Conservation (phyloP, 768 basidiomycete species). For the Gyrodon lividus region DNA sequence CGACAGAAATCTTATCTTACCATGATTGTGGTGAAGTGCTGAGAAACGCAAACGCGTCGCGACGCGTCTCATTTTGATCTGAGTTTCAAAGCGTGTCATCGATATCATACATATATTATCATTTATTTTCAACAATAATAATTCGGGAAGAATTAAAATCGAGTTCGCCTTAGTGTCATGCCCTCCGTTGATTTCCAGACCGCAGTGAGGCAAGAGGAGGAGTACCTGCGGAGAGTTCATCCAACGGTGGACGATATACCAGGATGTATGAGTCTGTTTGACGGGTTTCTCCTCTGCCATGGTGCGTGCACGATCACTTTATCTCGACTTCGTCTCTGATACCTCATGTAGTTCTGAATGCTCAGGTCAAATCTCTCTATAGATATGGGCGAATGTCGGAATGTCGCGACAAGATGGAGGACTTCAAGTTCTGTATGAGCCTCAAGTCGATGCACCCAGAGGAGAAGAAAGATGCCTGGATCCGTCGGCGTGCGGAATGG, state of each 20-base stretch:
- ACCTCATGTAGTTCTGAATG: conserved; percentile 57
- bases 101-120: not conserved
- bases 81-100: conserved; percentile 45
- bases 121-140: conserved; percentile 6
- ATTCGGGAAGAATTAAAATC: not conserved
- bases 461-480: conserved; percentile 79
- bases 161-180: conserved; percentile 19
- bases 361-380: conserved; percentile 84
- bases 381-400: conserved; percentile 73
- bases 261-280: conserved; percentile 73
- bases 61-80: conserved; percentile 42
- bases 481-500: conserved; percentile 86
- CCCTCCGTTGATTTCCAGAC: conserved; percentile 50
- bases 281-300: conserved; percentile 70
- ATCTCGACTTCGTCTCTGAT: conserved; percentile 11
- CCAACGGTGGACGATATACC: conserved; percentile 81
- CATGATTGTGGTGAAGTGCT: conserved; percentile 33
- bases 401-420: conserved; percentile 78
- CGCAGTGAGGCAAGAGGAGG: conserved; percentile 66
- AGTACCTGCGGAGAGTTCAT: conserved; percentile 60
- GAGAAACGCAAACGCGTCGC: conserved; percentile 40
- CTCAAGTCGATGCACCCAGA: conserved; percentile 77
- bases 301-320: conserved; percentile 37
- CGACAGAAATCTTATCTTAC: conserved; percentile 26
- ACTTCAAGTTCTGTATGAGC: conserved; percentile 94